A percentile compares a stretch with the other conserved stretches of the same genome.
Evolutionary conservation across 2,329 filamentous ascomycete genomes (phyloP).

Genomic region (Pseudogymnoascus sp.): DNA sequence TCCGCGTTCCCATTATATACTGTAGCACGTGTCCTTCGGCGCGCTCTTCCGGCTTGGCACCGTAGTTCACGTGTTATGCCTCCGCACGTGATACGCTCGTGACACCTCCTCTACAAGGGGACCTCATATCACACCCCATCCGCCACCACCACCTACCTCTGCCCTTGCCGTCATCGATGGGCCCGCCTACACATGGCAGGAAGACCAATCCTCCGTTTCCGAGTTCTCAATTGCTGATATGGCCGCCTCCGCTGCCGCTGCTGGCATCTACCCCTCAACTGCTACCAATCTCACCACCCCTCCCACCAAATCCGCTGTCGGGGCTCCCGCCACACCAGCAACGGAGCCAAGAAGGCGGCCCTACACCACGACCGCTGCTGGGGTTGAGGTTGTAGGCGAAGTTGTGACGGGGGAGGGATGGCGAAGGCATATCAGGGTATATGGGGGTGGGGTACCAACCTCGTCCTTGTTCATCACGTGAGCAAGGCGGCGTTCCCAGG

Average conservation of each 20-base stretch:
- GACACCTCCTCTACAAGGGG: background rate
- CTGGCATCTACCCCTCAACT: background rate
- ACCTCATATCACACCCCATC: background rate
- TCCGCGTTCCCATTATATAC: too few species aligned
- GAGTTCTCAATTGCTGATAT: background rate
- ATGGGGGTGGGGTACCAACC: constrained; percentile 20
- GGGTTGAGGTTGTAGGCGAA: constrained; percentile 18
- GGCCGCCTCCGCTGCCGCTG: background rate
- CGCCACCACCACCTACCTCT: background rate
- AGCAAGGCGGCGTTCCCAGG: background rate
- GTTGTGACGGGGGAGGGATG: constrained; percentile 22
- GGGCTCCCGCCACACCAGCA: background rate
- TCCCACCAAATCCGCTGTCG: background rate
- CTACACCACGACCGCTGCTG: constrained; percentile 15
- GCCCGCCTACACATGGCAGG: background rate
- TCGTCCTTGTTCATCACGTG: background rate
- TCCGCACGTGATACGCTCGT: too few species aligned
- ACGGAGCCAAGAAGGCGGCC: constrained; percentile 12
- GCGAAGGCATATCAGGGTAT: constrained; percentile 25
- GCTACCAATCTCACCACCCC: background rate
- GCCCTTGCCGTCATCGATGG: background rate
- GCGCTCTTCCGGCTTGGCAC: too few species aligned
- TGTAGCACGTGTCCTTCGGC: too few species aligned
- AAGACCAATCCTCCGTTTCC: background rate
- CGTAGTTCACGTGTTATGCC: too few species aligned